Base-by-base conservation (phyloP, 106 monocot genomes). In the Dendrobium officinale region DNA sequence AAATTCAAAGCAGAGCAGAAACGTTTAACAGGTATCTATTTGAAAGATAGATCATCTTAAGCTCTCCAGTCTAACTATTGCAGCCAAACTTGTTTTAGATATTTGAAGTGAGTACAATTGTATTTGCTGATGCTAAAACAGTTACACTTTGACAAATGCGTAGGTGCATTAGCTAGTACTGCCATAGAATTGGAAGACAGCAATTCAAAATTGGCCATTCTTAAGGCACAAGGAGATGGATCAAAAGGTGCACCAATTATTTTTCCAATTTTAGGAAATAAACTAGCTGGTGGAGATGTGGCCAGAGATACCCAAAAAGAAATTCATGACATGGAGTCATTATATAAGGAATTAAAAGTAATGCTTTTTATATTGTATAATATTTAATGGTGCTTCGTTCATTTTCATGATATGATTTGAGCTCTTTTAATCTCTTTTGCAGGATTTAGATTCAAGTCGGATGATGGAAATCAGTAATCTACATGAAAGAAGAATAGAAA, bases 291-390 rank as follows among this genome's bases (percentile, higher is more conserved):
- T 80, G 81, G 42, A 73, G 90, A 92, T 82, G 89, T 83, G 78
- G 70, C 79, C 67, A 88, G 85, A 78, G 95, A 99, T 90, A 86
- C 86, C 40, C 82, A 93, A 70, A 93, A 89, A 55, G 95, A 99
- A 81, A 48, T 93, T 64, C 86, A 88, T 26, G 91, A 95, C 77
- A 43, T 95, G 82, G 91, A 99, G 78, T 86, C 83, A 51, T 81
- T 84, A 42, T 84, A 86, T 22, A 93, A 86, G 47, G 89, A 95
- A 67, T 79, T 88, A 55, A 86, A 68, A 88, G 95, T 95, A 86
- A 70, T 33, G 81, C 45, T 48, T 72, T 77, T 77, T 37, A 70
- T 22, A 18, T 9, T 66, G 41, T 19, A 78, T 55, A 51, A 29
- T 55, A 42, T 24, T 33, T 54, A 5, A 20, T 45, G 61, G n/a